These are phyloP conservation scores for Corynascus novoguineensis DNA, from an alignment of 495 filamentous ascomycete species.

Conservation along the genomic window DNA sequence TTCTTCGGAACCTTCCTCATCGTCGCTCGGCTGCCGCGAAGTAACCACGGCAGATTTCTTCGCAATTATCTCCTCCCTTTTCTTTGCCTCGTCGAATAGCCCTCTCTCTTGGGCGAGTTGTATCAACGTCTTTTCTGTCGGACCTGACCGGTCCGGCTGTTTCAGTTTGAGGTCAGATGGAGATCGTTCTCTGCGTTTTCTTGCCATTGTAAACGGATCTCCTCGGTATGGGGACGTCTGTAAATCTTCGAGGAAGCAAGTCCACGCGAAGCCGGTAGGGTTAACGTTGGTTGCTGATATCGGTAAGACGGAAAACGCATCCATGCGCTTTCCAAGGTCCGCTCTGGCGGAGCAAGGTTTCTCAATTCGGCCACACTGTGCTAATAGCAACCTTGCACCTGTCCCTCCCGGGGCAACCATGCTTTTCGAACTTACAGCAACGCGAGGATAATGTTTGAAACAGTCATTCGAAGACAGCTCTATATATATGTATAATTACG, in stretches of 20 bases:
- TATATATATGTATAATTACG: too few species aligned
- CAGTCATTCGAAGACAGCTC: too few species aligned
- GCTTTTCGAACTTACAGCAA: too few species aligned
- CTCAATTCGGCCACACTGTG: too few species aligned
- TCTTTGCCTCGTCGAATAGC: constrained; percentile 41
- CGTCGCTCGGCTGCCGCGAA: constrained; percentile 19
- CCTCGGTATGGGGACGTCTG: background rate
- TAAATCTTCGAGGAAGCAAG: background rate
- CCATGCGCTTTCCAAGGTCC: too few species aligned
- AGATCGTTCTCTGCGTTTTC: constrained; percentile 44
- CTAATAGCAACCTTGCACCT: too few species aligned
- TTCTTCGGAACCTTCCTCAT: constrained; percentile 24
- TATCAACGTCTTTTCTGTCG: constrained; percentile 55
- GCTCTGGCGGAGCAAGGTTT: too few species aligned
- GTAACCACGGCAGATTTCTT: constrained; percentile 28
- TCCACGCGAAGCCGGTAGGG: too few species aligned
- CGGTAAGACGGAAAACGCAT: too few species aligned
- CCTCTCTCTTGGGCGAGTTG: constrained; percentile 57
- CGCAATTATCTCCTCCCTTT: constrained; percentile 21
- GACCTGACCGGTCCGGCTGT: constrained; percentile 53
- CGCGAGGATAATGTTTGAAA: too few species aligned
- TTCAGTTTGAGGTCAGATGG: constrained; percentile 49
- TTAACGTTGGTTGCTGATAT: too few species aligned
- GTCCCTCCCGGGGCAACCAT: too few species aligned
- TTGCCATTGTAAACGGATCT: constrained; percentile 32